Conservation (phyloP, 768 basidiomycete species). For the Fomitopsis serialis region DNA sequence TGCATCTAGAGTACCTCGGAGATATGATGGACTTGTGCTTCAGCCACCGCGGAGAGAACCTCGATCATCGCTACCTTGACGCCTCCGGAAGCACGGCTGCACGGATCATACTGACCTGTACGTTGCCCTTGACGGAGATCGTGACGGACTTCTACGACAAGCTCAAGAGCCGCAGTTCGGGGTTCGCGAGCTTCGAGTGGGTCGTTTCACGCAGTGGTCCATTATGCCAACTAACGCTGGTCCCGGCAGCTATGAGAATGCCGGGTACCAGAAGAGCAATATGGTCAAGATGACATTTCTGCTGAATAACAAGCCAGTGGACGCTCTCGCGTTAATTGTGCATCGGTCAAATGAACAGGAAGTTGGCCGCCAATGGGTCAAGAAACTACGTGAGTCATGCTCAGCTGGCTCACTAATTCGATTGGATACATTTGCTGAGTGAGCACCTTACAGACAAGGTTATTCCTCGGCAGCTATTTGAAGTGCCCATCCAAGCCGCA, state of each 20-base stretch:
- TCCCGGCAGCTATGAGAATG: constrained; percentile 80
- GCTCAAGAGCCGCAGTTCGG: constrained; percentile 88
- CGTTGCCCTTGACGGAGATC: constrained; percentile 86
- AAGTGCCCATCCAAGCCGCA: constrained; percentile 92
- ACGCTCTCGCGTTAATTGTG: constrained; percentile 89
- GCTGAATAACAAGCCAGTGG: constrained; percentile 84
- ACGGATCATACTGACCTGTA: constrained; percentile 77
- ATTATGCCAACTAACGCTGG: not conserved
- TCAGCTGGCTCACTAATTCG: not conserved
- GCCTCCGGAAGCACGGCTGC: constrained; percentile 43
- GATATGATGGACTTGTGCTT: constrained; percentile 96
- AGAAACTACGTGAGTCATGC: constrained; percentile 73
- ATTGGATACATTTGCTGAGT: not conserved
- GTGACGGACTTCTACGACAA: constrained; percentile 95
- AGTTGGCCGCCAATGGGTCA: constrained; percentile 81
- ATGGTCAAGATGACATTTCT: constrained; percentile 91
- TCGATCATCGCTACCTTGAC: constrained; percentile 85
- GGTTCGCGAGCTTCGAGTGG: constrained; percentile 89
- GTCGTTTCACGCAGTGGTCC: constrained; percentile 21
- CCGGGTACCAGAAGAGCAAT: constrained; percentile 78
- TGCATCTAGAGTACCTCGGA: constrained; percentile 73
- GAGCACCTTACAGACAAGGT: constrained; percentile 61
- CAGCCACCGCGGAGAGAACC: constrained; percentile 73
- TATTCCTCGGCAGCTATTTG: constrained; percentile 88
- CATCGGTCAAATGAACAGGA: constrained; percentile 74